Percentiles rank a stretch among this genome's conserved stretches.
Conservation (phyloP, 345 rosid species). For the Acer yangbiense region DNA sequence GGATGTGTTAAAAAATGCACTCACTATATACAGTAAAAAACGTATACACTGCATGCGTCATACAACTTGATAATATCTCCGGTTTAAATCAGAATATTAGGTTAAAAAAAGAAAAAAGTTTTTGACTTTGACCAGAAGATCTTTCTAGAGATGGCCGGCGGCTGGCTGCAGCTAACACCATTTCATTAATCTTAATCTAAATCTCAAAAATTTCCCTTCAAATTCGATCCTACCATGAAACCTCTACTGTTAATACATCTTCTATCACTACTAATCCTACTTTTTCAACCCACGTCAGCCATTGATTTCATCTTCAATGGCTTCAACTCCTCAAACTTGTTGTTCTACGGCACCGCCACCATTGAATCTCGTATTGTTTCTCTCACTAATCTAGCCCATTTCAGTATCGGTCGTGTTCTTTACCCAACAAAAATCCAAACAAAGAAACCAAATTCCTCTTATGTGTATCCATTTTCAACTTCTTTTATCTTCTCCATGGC, state of each 20-base stretch:
- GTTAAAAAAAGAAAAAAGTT: too few relatives aligned
- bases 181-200: not conserved
- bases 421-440: constrained; percentile 50
- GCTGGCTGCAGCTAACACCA: too few relatives aligned
- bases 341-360: constrained; percentile 48
- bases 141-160: too few relatives aligned
- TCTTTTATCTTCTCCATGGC: constrained; percentile 76
- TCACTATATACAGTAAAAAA: too few relatives aligned
- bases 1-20: too few relatives aligned
- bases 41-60: too few relatives aligned
- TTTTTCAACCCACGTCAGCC: constrained; percentile 32
- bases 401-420: constrained; percentile 64
- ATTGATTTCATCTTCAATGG: constrained; percentile 71
- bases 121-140: too few relatives aligned
- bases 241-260: constrained; percentile 12
- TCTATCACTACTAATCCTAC: constrained; percentile 1
- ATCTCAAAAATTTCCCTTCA: not conserved
- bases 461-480: constrained; percentile 58
- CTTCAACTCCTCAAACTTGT: constrained; percentile 49
- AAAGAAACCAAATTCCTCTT: constrained; percentile 35
- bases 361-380: constrained; percentile 55
- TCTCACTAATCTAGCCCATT: constrained; percentile 53
- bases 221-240: constrained; percentile 24
- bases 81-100: too few relatives aligned
- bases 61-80: too few relatives aligned